Conservation (phyloP, 2,329 filamentous ascomycete genomes). For the Colletotrichum ledebouriae region DNA sequence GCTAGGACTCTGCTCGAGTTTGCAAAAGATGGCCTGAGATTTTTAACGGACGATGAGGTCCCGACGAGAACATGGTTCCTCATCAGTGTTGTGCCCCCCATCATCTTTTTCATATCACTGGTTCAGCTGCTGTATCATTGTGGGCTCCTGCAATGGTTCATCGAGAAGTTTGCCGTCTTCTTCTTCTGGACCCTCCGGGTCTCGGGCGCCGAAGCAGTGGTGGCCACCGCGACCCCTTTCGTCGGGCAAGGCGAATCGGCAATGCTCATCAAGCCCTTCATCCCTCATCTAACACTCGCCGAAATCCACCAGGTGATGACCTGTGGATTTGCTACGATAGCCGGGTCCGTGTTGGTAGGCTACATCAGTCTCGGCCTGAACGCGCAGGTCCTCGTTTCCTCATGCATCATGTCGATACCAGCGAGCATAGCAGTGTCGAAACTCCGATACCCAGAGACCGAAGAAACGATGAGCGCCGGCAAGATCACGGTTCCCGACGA, state of each 20-base stretch:
- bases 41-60: constrained; percentile 67
- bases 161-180: constrained; percentile 79
- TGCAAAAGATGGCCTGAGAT: constrained; percentile 72
- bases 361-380: constrained; percentile 80
- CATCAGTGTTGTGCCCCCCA: constrained; percentile 74
- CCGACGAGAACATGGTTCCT: constrained; percentile 70
- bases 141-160: constrained; percentile 79
- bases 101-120: constrained; percentile 83
- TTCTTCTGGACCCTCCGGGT: constrained; percentile 84
- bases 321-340: constrained; percentile 81
- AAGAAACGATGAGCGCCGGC: constrained; percentile 79
- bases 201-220: constrained; percentile 81
- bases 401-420: constrained; percentile 83
- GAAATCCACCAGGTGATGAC: constrained; percentile 83
- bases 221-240: constrained; percentile 81
- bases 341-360: constrained; percentile 78
- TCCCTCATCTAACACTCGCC: constrained; percentile 77
- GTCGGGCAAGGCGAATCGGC: constrained; percentile 85
- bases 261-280: constrained; percentile 81
- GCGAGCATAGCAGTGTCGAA: constrained; percentile 80
- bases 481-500: constrained; percentile 77
- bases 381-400: constrained; percentile 78
- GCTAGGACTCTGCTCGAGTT: constrained; percentile 75
- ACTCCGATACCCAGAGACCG: constrained; percentile 78
- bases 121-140: constrained; percentile 79